These are phyloP conservation scores for Lotus japonicus DNA, from an alignment of 306 rosid genomes.

Conservation along the genomic window DNA sequence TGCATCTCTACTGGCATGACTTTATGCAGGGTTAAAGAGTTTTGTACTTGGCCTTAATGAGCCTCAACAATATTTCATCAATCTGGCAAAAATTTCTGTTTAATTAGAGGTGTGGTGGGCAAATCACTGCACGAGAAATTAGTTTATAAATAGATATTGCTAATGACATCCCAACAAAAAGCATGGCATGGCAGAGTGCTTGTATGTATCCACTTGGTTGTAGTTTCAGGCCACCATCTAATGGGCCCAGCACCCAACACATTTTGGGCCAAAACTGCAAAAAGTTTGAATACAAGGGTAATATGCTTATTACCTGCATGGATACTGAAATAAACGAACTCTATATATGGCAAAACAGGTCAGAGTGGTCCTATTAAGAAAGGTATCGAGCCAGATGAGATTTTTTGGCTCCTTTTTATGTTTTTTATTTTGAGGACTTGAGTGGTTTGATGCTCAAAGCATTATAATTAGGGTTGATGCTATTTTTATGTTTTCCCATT, in stretches of 20 bases:
- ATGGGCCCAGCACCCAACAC: background rate
- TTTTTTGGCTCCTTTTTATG: too few relatives aligned
- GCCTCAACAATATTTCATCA: background rate
- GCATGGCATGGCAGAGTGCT: too few relatives aligned
- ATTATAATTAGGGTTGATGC: too few relatives aligned
- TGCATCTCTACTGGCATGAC: background rate
- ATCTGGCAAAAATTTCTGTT: background rate
- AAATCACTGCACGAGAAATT: background rate
- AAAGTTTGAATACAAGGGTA: background rate
- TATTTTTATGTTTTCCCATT: too few relatives aligned
- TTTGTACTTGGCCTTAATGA: background rate
- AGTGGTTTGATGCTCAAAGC: too few relatives aligned
- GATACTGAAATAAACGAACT: too few relatives aligned
- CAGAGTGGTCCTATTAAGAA: too few relatives aligned
- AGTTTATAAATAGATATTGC: background rate
- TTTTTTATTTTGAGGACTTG: too few relatives aligned
- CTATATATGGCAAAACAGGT: too few relatives aligned
- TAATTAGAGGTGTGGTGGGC: background rate
- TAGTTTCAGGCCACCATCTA: background rate
- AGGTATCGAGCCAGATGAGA: too few relatives aligned
- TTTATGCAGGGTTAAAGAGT: background rate
- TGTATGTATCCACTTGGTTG: background rate
- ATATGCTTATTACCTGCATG: background rate
- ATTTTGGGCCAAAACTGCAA: background rate
- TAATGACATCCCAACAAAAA: background rate